A percentile compares a stretch with the other conserved stretches of the same genome.
Conservation (phyloP, 805 yeast genomes). For the Metschnikowia continentalis region DNA sequence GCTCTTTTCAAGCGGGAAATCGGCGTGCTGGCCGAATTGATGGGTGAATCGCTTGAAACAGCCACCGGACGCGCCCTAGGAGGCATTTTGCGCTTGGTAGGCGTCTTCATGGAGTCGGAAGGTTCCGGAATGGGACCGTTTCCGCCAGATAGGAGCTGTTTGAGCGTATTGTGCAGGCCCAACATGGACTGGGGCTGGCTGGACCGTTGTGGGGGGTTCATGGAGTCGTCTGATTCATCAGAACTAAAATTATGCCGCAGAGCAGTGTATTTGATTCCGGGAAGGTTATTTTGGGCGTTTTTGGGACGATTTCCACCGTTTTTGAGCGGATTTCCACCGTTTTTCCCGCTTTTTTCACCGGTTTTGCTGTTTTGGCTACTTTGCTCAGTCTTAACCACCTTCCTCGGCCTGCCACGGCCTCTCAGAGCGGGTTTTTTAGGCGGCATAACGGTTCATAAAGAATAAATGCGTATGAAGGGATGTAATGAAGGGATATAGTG, state of each 20-base stretch:
- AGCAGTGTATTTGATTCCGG: constrained; percentile 1
- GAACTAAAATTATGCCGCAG: constrained; percentile 9
- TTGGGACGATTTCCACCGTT: not conserved
- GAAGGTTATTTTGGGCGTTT: not conserved
- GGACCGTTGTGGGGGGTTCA: constrained; percentile 2
- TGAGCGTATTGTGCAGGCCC: constrained; percentile 16
- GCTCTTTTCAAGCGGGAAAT: constrained; percentile 15
- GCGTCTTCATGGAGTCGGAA: not conserved
- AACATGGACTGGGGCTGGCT: constrained; percentile 12
- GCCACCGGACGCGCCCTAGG: not conserved
- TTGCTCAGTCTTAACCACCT: not conserved
- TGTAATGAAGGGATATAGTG: no score
- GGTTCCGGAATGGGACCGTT: not conserved
- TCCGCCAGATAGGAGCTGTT: constrained; percentile 14
- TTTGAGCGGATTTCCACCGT: not conserved
- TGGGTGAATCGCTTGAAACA: constrained; percentile 7
- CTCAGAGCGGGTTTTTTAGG: constrained; percentile 7
- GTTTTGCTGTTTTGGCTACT: not conserved
- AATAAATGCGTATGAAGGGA: no score
- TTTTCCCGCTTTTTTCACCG: not conserved
- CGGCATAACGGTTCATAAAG: constrained; percentile 7
- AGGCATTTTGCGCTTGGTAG: not conserved
- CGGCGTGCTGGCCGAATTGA: constrained; percentile 15
- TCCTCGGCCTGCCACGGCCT: constrained; percentile 3
- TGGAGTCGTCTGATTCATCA: constrained; percentile 7